Conservation (phyloP, 2,329 filamentous ascomycete genomes). For the Leptographium procerum region DNA sequence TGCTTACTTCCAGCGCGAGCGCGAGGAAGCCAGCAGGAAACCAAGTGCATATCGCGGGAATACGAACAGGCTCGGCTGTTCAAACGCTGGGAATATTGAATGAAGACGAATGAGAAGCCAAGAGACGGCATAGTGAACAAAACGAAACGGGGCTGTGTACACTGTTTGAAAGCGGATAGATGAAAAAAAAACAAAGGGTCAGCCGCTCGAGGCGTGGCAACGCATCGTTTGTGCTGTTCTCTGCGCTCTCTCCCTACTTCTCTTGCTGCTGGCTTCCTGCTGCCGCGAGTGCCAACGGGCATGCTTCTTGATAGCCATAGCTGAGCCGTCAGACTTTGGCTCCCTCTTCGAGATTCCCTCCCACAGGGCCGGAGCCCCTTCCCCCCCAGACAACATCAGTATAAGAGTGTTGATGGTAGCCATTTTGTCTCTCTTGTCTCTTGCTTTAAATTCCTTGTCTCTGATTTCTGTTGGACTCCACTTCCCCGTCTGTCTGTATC, state of each 20-base stretch:
- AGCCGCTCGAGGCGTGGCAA: not conserved
- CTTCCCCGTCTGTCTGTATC: not conserved
- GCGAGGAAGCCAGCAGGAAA: not conserved
- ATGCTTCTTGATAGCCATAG: not conserved
- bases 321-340: not conserved
- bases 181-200: not conserved
- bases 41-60: not conserved
- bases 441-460: not conserved
- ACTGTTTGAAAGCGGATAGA: not conserved
- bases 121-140: not conserved
- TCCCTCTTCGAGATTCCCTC: not conserved
- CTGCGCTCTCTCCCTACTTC: not conserved
- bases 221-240: not conserved
- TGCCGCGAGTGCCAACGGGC: not conserved
- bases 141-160: not conserved
- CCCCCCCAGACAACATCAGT: not conserved
- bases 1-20: not conserved
- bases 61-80: not conserved
- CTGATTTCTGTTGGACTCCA: not conserved
- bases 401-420: not conserved
- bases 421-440: not conserved
- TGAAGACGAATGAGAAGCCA: not conserved
- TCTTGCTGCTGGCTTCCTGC: not conserved
- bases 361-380: not conserved
- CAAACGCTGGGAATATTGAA: not conserved